phyloP scores from a whole-genome alignment of 2,329 filamentous ascomycete genomes.

The Ploettnerulaceae sp. region DNA sequence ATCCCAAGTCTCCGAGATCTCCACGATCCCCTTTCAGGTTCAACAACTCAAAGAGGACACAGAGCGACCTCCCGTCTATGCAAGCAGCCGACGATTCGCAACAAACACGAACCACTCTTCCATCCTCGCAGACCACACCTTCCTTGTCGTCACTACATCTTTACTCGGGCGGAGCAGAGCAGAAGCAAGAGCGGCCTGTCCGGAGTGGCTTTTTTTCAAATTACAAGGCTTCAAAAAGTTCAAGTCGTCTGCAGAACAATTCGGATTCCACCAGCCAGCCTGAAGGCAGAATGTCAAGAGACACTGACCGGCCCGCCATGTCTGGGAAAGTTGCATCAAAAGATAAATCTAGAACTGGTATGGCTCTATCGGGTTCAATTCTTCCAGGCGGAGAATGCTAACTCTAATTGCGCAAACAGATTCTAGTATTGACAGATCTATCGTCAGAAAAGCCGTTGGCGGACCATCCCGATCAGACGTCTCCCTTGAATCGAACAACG shows the following conservation, averaged over 20 bases:
- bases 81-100: conserved; percentile 23
- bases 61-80: conserved; percentile 21
- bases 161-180: conserved; percentile 14
- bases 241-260: conserved; percentile 37
- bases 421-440: conserved; percentile 22
- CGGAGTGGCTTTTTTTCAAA: conserved; percentile 42
- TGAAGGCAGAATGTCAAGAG: conserved; percentile 34
- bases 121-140: conserved; percentile 22
- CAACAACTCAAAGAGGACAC: conserved; percentile 25
- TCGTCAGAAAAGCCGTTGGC: conserved; percentile 29
- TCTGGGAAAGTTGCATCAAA: conserved; percentile 30
- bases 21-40: conserved; percentile 32
- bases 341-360: conserved; percentile 32
- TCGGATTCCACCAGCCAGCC: conserved; percentile 26
- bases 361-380: conserved; percentile 21
- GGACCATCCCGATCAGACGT: conserved; percentile 28
- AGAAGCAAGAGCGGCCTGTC: conserved; percentile 22
- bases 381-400: conserved; percentile 9
- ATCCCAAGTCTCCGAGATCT: conserved; percentile 28
- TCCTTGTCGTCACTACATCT: conserved; percentile 22
- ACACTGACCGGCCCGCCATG: conserved; percentile 30
- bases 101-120: conserved; percentile 13
- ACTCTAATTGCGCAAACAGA: conserved; percentile 22
- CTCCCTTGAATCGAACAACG: conserved; percentile 25
- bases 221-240: conserved; percentile 43